A percentile compares a stretch with the other conserved stretches of the same genome.
phyloP scores from a whole-genome alignment of 1,139 yeast genomes.

The Geotrichum fermentans region DNA sequence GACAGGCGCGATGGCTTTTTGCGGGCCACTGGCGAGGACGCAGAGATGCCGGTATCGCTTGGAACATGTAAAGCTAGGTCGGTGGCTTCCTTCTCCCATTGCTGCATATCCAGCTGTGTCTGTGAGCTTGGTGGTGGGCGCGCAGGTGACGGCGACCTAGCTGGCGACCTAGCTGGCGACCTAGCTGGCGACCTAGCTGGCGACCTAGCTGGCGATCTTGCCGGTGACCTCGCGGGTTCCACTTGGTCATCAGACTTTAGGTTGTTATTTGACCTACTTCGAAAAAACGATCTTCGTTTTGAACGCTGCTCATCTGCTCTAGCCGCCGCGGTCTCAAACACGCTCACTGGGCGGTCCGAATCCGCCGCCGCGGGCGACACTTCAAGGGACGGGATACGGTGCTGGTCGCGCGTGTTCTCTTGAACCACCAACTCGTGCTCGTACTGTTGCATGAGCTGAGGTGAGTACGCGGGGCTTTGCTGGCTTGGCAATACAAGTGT shows the following conservation, averaged over 20 bases:
- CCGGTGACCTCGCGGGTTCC: not conserved
- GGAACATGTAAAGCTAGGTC: conserved; percentile 11
- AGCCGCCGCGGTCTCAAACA: not conserved
- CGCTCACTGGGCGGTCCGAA: not conserved
- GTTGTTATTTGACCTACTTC: not conserved
- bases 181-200: not conserved
- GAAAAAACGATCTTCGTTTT: not conserved
- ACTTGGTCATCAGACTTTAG: not conserved
- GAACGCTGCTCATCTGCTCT: not conserved
- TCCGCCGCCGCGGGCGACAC: conserved; percentile 3
- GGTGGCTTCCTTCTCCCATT: conserved; percentile 16
- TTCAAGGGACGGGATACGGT: conserved; percentile 1
- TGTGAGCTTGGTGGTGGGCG: not conserved
- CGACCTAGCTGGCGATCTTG: not conserved
- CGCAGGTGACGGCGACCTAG: not conserved
- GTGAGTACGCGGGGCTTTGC: conserved; percentile 1
- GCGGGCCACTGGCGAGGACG: too few relatives aligned
- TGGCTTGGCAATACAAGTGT: not conserved
- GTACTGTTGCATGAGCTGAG: conserved; percentile 12
- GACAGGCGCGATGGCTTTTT: conserved; percentile 10
- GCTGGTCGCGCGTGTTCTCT: not conserved
- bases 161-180: too few relatives aligned
- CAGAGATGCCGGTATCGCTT: not conserved
- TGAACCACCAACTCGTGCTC: conserved; percentile 9
- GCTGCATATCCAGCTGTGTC: conserved; percentile 8